These are phyloP conservation scores for Mediolabrus comicus DNA, from an alignment of 108 stramenopile species.

Conservation along the genomic window DNA sequence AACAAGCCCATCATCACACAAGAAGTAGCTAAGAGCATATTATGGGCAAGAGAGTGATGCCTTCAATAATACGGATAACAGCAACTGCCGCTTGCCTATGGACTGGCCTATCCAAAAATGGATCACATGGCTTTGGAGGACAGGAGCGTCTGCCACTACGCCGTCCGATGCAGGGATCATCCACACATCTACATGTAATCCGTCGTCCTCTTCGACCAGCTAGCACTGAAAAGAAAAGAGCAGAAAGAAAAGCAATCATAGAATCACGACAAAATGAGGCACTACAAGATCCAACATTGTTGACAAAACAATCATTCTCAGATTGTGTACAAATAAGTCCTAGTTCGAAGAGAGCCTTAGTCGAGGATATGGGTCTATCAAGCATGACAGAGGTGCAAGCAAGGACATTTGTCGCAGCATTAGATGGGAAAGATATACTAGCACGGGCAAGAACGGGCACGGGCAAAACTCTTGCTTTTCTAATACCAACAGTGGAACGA, in stretches of 20 bases:
- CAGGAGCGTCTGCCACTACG: neutral
- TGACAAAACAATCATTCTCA: constrained; percentile 51
- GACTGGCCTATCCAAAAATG: neutral
- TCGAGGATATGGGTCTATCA: constrained; percentile 53
- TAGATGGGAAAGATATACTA: constrained; percentile 76
- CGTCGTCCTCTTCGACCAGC: constrained; percentile 41
- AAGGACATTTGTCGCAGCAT: constrained; percentile 68
- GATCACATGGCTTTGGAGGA: constrained; percentile 2
- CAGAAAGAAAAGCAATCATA: constrained; percentile 38
- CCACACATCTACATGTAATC: constrained; percentile 5
- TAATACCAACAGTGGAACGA: constrained; percentile 74
- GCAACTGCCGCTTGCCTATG: neutral
- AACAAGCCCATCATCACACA: too few species aligned
- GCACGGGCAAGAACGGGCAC: constrained; percentile 96
- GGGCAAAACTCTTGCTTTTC: constrained; percentile 84
- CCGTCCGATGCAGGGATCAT: neutral
- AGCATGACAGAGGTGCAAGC: constrained; percentile 95
- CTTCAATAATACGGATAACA: neutral
- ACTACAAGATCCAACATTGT: constrained; percentile 69
- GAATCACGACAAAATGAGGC: constrained; percentile 56
- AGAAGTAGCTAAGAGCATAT: too few species aligned
- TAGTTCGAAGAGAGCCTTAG: constrained; percentile 39
- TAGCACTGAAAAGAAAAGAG: constrained; percentile 42
- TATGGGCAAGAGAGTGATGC: too few species aligned
- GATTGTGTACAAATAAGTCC: constrained; percentile 59